Percentiles rank a stretch among this genome's conserved stretches.
These are phyloP conservation scores for Beauveria scarabaeidicola DNA, from an alignment of 2,329 filamentous ascomycete species.

Conservation along the genomic window DNA sequence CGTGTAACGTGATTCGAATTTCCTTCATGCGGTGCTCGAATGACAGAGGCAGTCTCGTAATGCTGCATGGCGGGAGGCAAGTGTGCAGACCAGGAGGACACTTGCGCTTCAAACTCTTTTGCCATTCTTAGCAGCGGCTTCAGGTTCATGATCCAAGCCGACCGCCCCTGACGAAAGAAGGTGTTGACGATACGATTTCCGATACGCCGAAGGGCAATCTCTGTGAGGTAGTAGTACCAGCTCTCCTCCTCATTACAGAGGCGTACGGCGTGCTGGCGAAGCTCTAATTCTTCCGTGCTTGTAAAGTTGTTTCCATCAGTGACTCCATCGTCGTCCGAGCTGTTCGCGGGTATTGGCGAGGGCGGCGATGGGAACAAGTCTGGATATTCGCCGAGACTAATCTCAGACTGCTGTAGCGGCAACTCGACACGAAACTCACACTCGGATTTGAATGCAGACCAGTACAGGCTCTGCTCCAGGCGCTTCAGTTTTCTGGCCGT, in stretches of 20 bases:
- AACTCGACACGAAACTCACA: constrained; percentile 32
- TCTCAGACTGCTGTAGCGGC: constrained; percentile 26
- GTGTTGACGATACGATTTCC: constrained; percentile 30
- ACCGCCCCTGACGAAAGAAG: constrained; percentile 16
- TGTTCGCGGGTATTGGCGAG: constrained; percentile 11
- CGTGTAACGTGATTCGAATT: constrained; percentile 14
- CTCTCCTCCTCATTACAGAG: constrained; percentile 25
- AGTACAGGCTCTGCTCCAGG: constrained; percentile 33
- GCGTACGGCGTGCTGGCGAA: constrained; percentile 14
- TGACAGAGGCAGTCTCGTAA: constrained; percentile 13
- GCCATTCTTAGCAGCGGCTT: constrained; percentile 16
- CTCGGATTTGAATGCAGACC: constrained; percentile 36
- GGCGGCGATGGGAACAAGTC: constrained; percentile 21
- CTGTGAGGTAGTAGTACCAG: constrained; percentile 37
- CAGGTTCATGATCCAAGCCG: constrained; percentile 15
- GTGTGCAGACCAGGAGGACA: constrained; percentile 18
- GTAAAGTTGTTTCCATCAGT: background rate
- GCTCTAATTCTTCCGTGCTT: constrained; percentile 13
- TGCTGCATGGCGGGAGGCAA: constrained; percentile 15
- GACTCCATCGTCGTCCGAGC: background rate
- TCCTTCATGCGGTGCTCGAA: constrained; percentile 13
- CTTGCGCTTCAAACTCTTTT: constrained; percentile 18
- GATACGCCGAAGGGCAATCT: constrained; percentile 33
- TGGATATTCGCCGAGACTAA: constrained; percentile 27
- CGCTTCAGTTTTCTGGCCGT: constrained; percentile 17